Base-by-base conservation (phyloP, 768 basidiomycete genomes). In the Suillus placidus region DNA sequence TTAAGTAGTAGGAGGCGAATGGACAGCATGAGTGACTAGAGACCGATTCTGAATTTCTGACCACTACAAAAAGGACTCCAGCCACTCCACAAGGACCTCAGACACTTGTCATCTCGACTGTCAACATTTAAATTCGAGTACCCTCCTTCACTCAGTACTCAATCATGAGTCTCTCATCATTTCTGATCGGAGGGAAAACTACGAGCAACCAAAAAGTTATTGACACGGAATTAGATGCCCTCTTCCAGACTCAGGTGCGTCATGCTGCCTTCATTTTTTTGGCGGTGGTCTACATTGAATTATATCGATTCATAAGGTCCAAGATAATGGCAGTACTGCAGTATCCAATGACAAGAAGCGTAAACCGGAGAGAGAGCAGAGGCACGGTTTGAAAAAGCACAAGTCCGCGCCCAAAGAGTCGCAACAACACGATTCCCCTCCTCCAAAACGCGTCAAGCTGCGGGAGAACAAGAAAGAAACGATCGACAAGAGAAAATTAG, bases 151-250 rank as follows among this genome's bases (percentile, higher is more conserved):
- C 49, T 26, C 12, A 14, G 49, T 14, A 6, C 49, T 51, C 34
- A 34, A 26, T 6, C 62, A 88, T 89, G 87, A 86, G 84, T 72
- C 82, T 89, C 30, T 79, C 87, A 23, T 83, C 85, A 1, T 74
- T 89, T 55, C 80, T 90, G 0, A 74, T 88, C 20, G 71, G 72
- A n/a, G 43, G 68, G 42, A 69, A 67, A 42, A 61, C 70, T 32
- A 77, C 81, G 38, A 74, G 76, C 13, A 80, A 77, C 57, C 76
- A 73, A 8, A 80, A 79, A 58, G 73, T 72, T 7, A 77, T 88
- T 40, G 90, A 92, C 71, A 76, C 76, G 4, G 89, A 89, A 55
- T 80, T 93, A 10, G 88, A 91, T 70, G 80, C 82, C 32, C 70
- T 93, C 35, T 91, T 93, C 72, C 81, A 81, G 37, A 72, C 82